phyloP scores from a whole-genome alignment of 768 basidiomycete genomes.

The Boletus speciosus region DNA sequence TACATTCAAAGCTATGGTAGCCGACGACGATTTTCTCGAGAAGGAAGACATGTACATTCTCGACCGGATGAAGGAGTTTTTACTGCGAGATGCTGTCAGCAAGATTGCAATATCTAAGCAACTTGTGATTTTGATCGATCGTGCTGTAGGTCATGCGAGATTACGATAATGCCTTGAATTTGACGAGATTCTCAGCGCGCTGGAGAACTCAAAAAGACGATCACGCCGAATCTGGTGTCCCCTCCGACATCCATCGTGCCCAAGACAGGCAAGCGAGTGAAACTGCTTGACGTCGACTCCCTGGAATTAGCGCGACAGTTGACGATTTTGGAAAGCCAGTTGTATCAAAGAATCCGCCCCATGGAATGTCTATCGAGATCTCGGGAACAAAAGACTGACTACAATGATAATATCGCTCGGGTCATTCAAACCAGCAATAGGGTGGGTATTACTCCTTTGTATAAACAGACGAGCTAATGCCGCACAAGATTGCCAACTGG shows the following conservation, averaged over 20 bases:
- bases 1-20: constrained; percentile 85
- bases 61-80: constrained; percentile 77
- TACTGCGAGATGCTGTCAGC: constrained; percentile 60
- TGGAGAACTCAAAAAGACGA: constrained; percentile 55
- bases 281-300: constrained; percentile 82
- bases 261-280: constrained; percentile 66
- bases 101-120: constrained; percentile 71
- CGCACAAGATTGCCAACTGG: constrained; percentile 84
- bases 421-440: constrained; percentile 88
- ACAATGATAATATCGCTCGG: constrained; percentile 77
- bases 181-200: constrained; percentile 39
- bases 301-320: constrained; percentile 90
- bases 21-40: constrained; percentile 78
- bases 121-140: constrained; percentile 69
- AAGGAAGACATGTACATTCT: constrained; percentile 83
- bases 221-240: constrained; percentile 49
- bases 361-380: constrained; percentile 88
- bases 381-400: constrained; percentile 69
- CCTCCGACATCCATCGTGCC: constrained; percentile 79
- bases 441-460: constrained; percentile 38
- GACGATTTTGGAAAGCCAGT: constrained; percentile 82
- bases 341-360: constrained; percentile 85
- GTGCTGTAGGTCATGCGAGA: constrained; percentile 55
- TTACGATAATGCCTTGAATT: not conserved
- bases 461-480: not conserved